These are phyloP conservation scores for Hygrophoropsis aurantiaca DNA, from an alignment of 768 basidiomycete genomes.

Conservation along the genomic window DNA sequence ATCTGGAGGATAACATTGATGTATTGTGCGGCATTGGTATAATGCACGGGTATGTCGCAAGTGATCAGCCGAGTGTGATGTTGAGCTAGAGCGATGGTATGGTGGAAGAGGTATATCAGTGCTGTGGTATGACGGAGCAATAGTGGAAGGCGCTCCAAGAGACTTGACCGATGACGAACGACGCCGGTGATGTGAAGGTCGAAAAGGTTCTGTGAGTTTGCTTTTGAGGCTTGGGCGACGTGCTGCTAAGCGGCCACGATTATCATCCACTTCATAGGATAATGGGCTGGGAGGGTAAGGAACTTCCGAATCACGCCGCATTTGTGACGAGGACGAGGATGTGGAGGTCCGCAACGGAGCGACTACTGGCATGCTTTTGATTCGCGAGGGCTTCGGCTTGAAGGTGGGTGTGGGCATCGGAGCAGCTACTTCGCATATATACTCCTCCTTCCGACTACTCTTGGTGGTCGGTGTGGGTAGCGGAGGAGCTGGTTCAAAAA, in stretches of 20 bases:
- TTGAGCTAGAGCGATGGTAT: slow-evolving; percentile 21
- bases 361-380: slow-evolving; percentile 52
- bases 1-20: slow-evolving; percentile 63
- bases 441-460: not conserved
- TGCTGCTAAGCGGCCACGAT: slow-evolving; percentile 19
- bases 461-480: slow-evolving; percentile 10
- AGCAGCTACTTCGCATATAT: slow-evolving; percentile 12
- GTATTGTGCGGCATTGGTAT: slow-evolving; percentile 68
- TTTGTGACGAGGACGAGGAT: slow-evolving; percentile 25
- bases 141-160: slow-evolving; percentile 28
- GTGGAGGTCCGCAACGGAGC: slow-evolving; percentile 15
- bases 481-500: not conserved
- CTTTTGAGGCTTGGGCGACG: slow-evolving; percentile 33
- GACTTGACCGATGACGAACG: slow-evolving; percentile 33
- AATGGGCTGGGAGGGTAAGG: slow-evolving; percentile 28
- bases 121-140: slow-evolving; percentile 20
- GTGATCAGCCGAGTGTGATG: slow-evolving; percentile 22
- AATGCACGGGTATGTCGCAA: slow-evolving; percentile 43
- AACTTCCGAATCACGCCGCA: slow-evolving; percentile 23
- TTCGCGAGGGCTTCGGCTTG: slow-evolving; percentile 29
- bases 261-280: slow-evolving; percentile 19
- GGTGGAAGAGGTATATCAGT: slow-evolving; percentile 20
- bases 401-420: slow-evolving; percentile 2
- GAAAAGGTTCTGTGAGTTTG: slow-evolving; percentile 31
- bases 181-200: slow-evolving; percentile 30